These are phyloP conservation scores for Diospyros lotus DNA, from an alignment of 148 eudicot species.

Conservation along the genomic window DNA sequence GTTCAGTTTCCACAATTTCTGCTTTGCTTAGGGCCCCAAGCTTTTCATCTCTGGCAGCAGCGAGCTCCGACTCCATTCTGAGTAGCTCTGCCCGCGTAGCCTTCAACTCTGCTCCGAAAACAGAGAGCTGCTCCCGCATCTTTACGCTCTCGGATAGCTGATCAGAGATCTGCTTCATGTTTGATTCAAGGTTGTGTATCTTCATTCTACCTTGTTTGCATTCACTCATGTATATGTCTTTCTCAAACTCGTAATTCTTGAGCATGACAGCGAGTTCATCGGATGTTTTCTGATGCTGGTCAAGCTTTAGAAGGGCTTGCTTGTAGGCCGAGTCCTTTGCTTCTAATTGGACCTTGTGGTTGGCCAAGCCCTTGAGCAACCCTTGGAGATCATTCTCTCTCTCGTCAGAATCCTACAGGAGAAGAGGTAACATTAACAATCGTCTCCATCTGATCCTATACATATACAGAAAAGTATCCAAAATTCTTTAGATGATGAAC, in stretches of 20 bases:
- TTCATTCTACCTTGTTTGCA: conserved; percentile 12
- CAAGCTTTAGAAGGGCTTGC: conserved; percentile 24
- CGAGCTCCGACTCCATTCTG: conserved; percentile 10
- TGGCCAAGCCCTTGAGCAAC: conserved; percentile 20
- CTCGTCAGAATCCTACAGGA: conserved; percentile 18
- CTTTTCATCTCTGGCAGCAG: conserved; percentile 13
- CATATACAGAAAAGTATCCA: too few species aligned
- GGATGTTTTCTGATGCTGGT: conserved; percentile 20
- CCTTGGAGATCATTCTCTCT: conserved; percentile 9
- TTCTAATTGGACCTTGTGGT: conserved; percentile 20
- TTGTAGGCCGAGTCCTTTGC: conserved; percentile 22
- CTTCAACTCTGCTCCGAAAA: conserved; percentile 10
- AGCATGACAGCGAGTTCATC: conserved; percentile 21
- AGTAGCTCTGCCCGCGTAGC: conserved; percentile 8
- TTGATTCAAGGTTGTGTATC: conserved; percentile 22
- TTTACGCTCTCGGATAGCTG: conserved; percentile 7
- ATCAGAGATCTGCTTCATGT: conserved; percentile 8
- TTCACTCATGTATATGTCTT: conserved; percentile 19
- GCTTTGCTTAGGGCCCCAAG: conserved; percentile 12
- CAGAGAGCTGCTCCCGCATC: conserved; percentile 7
- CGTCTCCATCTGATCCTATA: neutral
- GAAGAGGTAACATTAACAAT: neutral
- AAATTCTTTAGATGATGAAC: too few species aligned
- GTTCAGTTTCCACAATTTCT: conserved; percentile 18
- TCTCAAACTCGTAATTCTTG: conserved; percentile 21